A percentile compares a stretch with the other conserved stretches of the same genome.
These are phyloP conservation scores for Cryphonectria radicalis DNA, from an alignment of 2,329 filamentous ascomycete species.

Conservation along the genomic window DNA sequence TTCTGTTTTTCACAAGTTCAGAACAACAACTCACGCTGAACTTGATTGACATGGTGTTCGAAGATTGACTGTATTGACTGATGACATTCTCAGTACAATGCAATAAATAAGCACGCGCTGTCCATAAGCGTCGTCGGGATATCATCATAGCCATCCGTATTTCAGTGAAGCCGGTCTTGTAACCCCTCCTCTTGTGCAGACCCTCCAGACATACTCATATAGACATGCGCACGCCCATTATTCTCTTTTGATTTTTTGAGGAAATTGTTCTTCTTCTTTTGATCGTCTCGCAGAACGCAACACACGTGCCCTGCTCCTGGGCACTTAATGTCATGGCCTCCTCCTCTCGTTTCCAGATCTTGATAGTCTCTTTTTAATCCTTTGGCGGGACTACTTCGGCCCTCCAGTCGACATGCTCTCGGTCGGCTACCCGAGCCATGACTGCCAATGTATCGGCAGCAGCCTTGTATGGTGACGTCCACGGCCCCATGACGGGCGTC, in stretches of 20 bases:
- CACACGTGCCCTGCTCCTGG: neutral
- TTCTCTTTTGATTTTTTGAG: neutral
- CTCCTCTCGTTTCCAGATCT: neutral
- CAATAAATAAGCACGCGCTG: slow-evolving; percentile 23
- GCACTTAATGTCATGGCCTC: neutral
- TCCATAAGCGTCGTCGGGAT: slow-evolving; percentile 25
- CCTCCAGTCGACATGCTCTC: slow-evolving; percentile 52
- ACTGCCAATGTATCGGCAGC: slow-evolving; percentile 45
- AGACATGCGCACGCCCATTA: neutral
- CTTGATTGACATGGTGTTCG: neutral
- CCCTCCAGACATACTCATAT: neutral
- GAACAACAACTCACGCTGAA: neutral
- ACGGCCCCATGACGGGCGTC: slow-evolving; percentile 42
- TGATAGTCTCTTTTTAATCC: neutral
- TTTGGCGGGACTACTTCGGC: slow-evolving; percentile 39
- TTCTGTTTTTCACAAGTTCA: neutral
- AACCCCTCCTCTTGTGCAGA: neutral
- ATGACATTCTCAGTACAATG: neutral
- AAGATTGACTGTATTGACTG: neutral
- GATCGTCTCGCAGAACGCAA: neutral
- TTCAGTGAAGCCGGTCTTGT: slow-evolving; percentile 9
- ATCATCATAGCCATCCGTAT: slow-evolving; percentile 27
- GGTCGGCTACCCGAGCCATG: slow-evolving; percentile 49
- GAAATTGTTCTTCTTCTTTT: neutral
- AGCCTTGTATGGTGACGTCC: slow-evolving; percentile 51